phyloP scores from a whole-genome alignment of 2,329 filamentous ascomycete genomes.

The Ophiostoma australiae region DNA sequence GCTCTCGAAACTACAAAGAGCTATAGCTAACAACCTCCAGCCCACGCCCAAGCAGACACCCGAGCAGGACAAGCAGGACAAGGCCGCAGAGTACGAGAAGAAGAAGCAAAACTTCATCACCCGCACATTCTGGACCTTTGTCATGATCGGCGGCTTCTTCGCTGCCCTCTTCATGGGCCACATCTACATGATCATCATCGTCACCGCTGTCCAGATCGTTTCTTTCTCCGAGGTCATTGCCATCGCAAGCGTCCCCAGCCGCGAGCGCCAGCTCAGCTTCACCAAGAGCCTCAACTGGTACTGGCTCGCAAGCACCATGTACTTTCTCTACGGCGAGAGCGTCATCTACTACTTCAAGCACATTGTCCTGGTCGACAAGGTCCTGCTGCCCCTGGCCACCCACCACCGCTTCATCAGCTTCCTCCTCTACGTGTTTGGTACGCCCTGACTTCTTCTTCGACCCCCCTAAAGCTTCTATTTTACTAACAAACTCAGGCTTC shows the following conservation, averaged over 20 bases:
- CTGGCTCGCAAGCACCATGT: constrained; percentile 98
- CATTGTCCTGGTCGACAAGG: constrained; percentile 88
- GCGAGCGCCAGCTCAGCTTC: constrained; percentile 82
- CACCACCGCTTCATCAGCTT: constrained; percentile 99
- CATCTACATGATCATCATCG: constrained; percentile 91
- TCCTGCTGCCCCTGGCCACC: constrained; percentile 86
- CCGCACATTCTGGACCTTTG: constrained; percentile 92
- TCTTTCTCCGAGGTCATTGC: constrained; percentile 99
- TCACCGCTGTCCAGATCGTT: constrained; percentile 90
- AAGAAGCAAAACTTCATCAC: constrained; percentile 98
- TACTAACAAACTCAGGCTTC: constrained; percentile 60
- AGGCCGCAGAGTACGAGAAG: constrained; percentile 77
- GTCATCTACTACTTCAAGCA: constrained; percentile 99
- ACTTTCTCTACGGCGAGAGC: constrained; percentile 96
- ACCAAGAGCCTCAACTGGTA: constrained; percentile 99
- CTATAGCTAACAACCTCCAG: background rate
- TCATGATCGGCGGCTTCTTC: constrained; percentile 96
- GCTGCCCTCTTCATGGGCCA: constrained; percentile 88
- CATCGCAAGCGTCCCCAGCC: constrained; percentile 89
- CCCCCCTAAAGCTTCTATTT: no score
- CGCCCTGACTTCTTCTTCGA: background rate
- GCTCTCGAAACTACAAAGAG: background rate
- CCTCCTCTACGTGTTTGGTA: constrained; percentile 94
- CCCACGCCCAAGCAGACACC: constrained; percentile 36
- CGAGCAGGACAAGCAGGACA: constrained; percentile 41